Evolutionary conservation across 2,329 filamentous ascomycete genomes (phyloP).

Genomic region (Colletotrichum lini): DNA sequence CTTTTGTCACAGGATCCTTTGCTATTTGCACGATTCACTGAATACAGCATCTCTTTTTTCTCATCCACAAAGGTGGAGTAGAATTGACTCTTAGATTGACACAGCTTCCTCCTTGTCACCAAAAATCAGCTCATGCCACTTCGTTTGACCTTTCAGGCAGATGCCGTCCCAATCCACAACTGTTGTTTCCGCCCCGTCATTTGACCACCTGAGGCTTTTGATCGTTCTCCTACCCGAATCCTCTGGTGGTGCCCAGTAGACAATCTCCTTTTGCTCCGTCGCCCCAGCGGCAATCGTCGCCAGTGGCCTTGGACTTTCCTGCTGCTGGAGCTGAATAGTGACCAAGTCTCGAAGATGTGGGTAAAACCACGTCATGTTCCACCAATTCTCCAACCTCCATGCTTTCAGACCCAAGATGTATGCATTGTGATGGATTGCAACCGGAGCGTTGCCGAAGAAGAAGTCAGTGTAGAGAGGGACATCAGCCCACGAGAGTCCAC

Average conservation of each 20-base stretch:
- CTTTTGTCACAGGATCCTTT: too few species aligned
- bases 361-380: slow-evolving; percentile 55
- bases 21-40: too few species aligned
- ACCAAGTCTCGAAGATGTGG: slow-evolving; percentile 50
- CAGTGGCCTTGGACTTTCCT: slow-evolving; percentile 42
- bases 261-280: slow-evolving; percentile 24
- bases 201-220: slow-evolving; percentile 45
- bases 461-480: slow-evolving; percentile 54
- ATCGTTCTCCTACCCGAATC: slow-evolving; percentile 31
- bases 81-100: too few species aligned
- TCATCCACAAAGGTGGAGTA: too few species aligned
- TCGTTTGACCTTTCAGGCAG: slow-evolving; percentile 48
- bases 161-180: slow-evolving; percentile 50
- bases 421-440: slow-evolving; percentile 55
- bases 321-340: slow-evolving; percentile 45
- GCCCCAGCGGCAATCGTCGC: slow-evolving; percentile 36
- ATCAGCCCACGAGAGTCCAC: slow-evolving; percentile 45
- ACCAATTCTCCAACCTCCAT: slow-evolving; percentile 51
- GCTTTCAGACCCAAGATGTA: slow-evolving; percentile 50
- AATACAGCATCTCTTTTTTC: too few species aligned
- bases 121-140: slow-evolving; percentile 49
- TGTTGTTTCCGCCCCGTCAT: slow-evolving; percentile 42
- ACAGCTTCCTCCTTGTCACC: not conserved
- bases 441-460: slow-evolving; percentile 52
- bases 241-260: slow-evolving; percentile 46